phyloP scores from a whole-genome alignment of 768 basidiomycete genomes.

The Lentinula lateritia region DNA sequence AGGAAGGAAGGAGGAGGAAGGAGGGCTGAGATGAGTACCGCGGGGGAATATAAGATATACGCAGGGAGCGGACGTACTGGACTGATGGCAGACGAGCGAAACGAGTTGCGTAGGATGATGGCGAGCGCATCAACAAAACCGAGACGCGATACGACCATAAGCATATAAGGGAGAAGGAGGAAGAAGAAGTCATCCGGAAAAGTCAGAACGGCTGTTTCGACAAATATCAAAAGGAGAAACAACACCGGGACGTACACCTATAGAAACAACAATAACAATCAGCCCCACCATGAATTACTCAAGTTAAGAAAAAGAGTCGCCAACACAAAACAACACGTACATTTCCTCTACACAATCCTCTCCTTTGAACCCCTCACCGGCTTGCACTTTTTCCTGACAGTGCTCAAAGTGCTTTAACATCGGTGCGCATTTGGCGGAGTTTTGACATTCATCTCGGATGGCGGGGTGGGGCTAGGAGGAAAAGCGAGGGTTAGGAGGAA shows the following conservation, averaged over 20 bases:
- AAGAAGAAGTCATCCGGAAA: neutral
- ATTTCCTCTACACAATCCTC: conserved; percentile 94
- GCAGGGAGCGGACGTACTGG: conserved; percentile 50
- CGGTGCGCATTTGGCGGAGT: conserved; percentile 57
- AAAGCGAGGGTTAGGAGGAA: too few relatives aligned
- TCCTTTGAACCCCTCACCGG: conserved; percentile 78
- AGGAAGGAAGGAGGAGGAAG: too few relatives aligned
- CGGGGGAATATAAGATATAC: neutral
- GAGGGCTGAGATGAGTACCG: conserved; percentile 1
- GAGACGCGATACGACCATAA: too few relatives aligned
- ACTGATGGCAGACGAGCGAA: conserved; percentile 25
- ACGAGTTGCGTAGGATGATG: neutral
- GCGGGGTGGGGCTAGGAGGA: conserved; percentile 62
- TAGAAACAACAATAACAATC: neutral
- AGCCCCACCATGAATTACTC: conserved; percentile 12
- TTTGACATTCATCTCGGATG: conserved; percentile 73
- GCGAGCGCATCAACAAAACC: neutral
- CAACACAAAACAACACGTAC: conserved; percentile 36
- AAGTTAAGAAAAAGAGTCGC: conserved; percentile 11
- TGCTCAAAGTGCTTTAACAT: conserved; percentile 82
- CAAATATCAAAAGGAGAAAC: conserved; percentile 12
- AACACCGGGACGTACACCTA: conserved; percentile 23
- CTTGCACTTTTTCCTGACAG: conserved; percentile 82
- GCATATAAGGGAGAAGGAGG: neutral
- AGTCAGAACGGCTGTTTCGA: neutral